Evolutionary conservation across 164 flowering plant species (phyloP).

Genomic region (Echeveria elegans): DNA sequence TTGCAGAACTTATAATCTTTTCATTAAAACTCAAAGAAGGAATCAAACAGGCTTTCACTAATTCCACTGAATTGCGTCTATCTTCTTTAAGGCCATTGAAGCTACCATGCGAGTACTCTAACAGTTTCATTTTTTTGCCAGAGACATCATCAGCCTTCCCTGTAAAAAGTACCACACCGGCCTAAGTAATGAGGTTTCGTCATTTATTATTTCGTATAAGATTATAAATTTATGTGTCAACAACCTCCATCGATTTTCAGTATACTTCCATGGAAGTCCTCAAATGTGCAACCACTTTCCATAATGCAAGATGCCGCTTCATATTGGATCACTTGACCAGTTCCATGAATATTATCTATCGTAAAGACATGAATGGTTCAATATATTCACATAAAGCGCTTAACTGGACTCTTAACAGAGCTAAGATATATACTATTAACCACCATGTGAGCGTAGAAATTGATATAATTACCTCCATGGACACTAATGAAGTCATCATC

Average conservation of each 20-base stretch:
- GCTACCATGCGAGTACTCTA: conserved; percentile 43
- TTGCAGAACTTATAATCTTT: conserved; percentile 28
- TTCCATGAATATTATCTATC: conserved; percentile 30
- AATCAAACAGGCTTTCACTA: conserved; percentile 29
- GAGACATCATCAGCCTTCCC: conserved; percentile 45
- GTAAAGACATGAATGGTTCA: neutral
- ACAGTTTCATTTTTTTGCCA: conserved; percentile 33
- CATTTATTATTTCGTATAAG: conserved; percentile 16
- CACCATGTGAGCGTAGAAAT: neutral
- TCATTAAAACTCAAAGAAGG: conserved; percentile 72
- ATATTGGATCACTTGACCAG: conserved; percentile 65
- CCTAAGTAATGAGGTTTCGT: conserved; percentile 11
- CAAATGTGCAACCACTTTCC: conserved; percentile 41
- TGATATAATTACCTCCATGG: conserved; percentile 56
- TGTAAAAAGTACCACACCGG: conserved; percentile 32
- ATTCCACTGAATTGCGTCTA: conserved; percentile 29
- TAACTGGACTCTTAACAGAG: neutral
- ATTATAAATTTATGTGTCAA: conserved; percentile 19
- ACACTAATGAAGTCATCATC: conserved; percentile 92
- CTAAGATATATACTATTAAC: neutral
- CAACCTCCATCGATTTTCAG: conserved; percentile 57
- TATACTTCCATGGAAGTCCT: conserved; percentile 55
- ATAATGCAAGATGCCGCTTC: conserved; percentile 59
- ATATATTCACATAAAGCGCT: neutral
- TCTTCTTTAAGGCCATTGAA: conserved; percentile 52